Conservation (phyloP, 1,139 yeast species). For the Arxiozyma slooffiae region DNA sequence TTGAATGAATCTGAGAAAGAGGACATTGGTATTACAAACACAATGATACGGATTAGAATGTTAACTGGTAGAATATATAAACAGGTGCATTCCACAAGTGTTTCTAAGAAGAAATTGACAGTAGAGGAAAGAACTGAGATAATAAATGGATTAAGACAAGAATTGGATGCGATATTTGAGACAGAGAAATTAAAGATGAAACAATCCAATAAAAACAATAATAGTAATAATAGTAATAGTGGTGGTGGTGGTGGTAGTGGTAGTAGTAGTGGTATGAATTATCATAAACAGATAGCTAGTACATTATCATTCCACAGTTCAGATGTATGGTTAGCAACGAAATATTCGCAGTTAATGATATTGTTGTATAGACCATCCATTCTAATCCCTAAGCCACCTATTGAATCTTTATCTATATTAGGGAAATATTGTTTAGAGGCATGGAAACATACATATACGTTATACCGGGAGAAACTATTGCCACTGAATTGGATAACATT, state of each 20-base stretch:
- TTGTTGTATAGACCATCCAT: constrained; percentile 41
- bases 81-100: constrained; percentile 36
- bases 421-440: constrained; percentile 37
- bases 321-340: constrained; percentile 39
- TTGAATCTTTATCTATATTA: constrained; percentile 32
- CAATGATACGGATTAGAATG: constrained; percentile 35
- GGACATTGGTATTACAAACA: constrained; percentile 34
- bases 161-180: constrained; percentile 37
- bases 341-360: constrained; percentile 38
- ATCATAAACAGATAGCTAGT: constrained; percentile 9
- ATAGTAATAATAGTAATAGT: no score
- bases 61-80: constrained; percentile 38
- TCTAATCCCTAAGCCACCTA: constrained; percentile 37
- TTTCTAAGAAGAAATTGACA: constrained; percentile 25
- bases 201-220: no score
- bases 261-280: constrained; percentile 17
- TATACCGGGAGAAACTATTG: constrained; percentile 36
- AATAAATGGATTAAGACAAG: constrained; percentile 31
- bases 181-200: constrained; percentile 26
- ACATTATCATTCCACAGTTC: constrained; percentile 35
- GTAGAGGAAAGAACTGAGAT: constrained; percentile 29
- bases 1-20: constrained; percentile 34
- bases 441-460: constrained; percentile 35
- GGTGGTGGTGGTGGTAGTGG: no score
- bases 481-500: constrained; percentile 44